phyloP scores from a whole-genome alignment of 2,329 filamentous ascomycete genomes.

The Trichoderma asperellum region DNA sequence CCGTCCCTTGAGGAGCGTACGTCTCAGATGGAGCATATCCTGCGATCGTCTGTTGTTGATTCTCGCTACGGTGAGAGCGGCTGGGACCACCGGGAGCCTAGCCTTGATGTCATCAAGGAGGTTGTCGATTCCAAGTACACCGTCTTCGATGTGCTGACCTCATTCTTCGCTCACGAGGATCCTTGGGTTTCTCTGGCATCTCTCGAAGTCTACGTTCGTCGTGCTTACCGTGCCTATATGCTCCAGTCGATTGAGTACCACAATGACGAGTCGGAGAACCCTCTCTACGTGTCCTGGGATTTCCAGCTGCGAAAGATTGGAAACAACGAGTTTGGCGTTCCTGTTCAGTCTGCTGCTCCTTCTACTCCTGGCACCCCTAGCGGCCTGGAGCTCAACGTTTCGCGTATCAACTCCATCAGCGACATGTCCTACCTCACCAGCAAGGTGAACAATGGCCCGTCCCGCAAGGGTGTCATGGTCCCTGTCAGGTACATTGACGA shows the following conservation, averaged over 20 bases:
- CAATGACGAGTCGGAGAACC: conserved; percentile 68
- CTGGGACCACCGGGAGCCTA: conserved; percentile 93
- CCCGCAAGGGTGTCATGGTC: conserved; percentile 90
- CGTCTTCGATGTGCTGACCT: conserved; percentile 91
- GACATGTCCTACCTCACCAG: conserved; percentile 89
- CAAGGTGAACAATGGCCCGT: conserved; percentile 74
- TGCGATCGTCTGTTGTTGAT: conserved; percentile 92
- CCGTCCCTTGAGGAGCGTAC: conserved; percentile 95
- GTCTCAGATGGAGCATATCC: conserved; percentile 97
- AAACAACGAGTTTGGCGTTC: conserved; percentile 84
- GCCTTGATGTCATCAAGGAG: conserved; percentile 89
- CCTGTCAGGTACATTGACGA: conserved; percentile 94
- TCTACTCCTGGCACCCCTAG: conserved; percentile 81
- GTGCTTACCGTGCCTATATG: conserved; percentile 94
- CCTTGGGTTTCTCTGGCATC: conserved; percentile 93
- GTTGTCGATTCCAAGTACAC: conserved; percentile 99
- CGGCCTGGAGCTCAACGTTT: conserved; percentile 63
- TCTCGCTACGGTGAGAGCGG: conserved; percentile 97
- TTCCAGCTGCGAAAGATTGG: conserved; percentile 93
- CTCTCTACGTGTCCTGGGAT: conserved; percentile 90
- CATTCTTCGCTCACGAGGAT: conserved; percentile 94
- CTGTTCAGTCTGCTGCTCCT: conserved; percentile 76
- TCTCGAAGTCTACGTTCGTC: conserved; percentile 93
- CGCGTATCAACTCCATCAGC: conserved; percentile 91
- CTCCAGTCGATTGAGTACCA: conserved; percentile 90